Conservation (phyloP, 139 green algal genomes). For the Pleodorina starrii region DNA sequence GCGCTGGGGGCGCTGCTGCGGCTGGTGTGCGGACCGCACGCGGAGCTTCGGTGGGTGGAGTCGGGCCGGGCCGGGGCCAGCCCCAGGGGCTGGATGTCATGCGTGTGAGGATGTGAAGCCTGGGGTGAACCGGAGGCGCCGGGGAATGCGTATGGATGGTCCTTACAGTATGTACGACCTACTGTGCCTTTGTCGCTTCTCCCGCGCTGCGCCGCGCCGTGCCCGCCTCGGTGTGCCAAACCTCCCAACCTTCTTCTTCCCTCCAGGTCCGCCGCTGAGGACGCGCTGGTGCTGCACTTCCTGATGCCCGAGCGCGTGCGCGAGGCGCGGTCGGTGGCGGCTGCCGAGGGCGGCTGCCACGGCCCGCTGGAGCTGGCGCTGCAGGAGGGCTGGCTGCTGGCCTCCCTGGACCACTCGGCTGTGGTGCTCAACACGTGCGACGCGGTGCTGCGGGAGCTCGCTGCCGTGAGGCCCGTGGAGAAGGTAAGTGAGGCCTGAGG, state of each 20-base stretch:
- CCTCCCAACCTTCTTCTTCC: too few relatives aligned
- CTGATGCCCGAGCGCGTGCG: background rate
- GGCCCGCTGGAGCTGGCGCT: conserved; percentile 18
- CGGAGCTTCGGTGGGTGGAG: conserved; percentile 8
- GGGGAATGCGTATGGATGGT: too few relatives aligned
- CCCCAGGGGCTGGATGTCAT: too few relatives aligned
- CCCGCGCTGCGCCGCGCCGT: too few relatives aligned
- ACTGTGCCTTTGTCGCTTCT: too few relatives aligned
- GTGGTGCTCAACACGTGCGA: background rate
- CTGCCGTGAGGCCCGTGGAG: background rate
- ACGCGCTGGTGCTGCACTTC: conserved; percentile 34
- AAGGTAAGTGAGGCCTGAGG: background rate
- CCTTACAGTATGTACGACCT: too few relatives aligned
- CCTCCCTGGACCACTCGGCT: background rate
- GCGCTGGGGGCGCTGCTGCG: conserved; percentile 32
- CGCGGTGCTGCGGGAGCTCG: conserved; percentile 5
- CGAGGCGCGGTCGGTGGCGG: background rate
- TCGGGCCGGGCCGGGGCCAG: too few relatives aligned
- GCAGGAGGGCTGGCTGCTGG: conserved; percentile 3
- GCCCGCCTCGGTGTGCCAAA: too few relatives aligned
- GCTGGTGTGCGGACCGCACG: conserved; percentile 5
- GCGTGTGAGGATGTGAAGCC: too few relatives aligned
- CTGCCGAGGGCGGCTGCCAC: background rate
- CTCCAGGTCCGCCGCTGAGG: conserved; percentile 17
- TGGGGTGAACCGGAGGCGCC: too few relatives aligned